A percentile compares a stretch with the other conserved stretches of the same genome.
phyloP scores from a whole-genome alignment of 2,329 filamentous ascomycete species.

The Phyllosticta citrichinensis region DNA sequence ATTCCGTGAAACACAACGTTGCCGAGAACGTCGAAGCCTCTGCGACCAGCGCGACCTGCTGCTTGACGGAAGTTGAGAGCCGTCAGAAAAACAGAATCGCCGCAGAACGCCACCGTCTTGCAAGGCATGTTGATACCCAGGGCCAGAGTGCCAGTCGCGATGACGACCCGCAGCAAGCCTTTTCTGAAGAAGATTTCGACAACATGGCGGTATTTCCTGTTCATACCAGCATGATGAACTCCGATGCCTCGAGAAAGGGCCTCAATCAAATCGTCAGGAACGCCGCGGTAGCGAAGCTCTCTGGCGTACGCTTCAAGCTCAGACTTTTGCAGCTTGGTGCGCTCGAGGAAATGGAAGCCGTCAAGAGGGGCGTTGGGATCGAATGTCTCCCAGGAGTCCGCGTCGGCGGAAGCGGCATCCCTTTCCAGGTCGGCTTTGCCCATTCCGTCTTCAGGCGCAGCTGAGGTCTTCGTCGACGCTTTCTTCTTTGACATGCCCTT shows the following conservation, averaged over 20 bases:
- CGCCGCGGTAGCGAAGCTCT: conserved; percentile 41
- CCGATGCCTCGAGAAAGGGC: conserved; percentile 60
- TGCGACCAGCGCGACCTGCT: conserved; percentile 65
- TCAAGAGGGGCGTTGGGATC: conserved; percentile 54
- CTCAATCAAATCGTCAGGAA: conserved; percentile 45
- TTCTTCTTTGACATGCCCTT: conserved; percentile 22
- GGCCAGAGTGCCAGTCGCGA: conserved; percentile 67
- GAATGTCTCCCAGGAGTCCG: conserved; percentile 48
- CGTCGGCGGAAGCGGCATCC: conserved; percentile 49
- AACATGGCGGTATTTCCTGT: conserved; percentile 61
- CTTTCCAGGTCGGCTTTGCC: conserved; percentile 48
- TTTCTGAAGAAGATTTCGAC: conserved; percentile 67
- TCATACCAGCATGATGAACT: conserved; percentile 73
- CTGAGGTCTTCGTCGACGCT: conserved; percentile 33
- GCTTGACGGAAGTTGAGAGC: conserved; percentile 69
- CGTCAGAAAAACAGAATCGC: conserved; percentile 63
- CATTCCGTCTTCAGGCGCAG: conserved; percentile 37
- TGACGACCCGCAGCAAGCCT: conserved; percentile 58
- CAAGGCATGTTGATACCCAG: conserved; percentile 75
- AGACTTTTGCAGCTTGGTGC: conserved; percentile 45
- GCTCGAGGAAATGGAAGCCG: conserved; percentile 57
- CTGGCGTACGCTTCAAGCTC: conserved; percentile 49
- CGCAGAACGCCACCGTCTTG: conserved; percentile 68
- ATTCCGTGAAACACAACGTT: conserved; percentile 72
- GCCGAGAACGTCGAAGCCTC: conserved; percentile 70